Percentiles rank a stretch among this genome's conserved stretches.
Evolutionary conservation across 306 rosid genomes (phyloP).

Genomic region (Cucurbita pepo): DNA sequence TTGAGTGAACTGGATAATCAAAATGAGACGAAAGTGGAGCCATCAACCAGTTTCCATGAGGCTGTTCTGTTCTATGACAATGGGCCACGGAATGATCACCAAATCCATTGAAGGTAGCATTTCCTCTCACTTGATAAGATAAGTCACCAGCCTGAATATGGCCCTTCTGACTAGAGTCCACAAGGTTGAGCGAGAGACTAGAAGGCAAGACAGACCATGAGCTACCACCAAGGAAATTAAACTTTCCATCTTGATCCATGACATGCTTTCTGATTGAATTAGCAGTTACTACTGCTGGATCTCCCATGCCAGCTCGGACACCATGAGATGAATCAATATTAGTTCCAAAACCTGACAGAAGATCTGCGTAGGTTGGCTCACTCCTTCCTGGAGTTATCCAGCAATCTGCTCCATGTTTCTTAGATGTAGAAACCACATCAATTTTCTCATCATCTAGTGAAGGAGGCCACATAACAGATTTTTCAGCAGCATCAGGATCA

Average conservation of each 20-base stretch:
- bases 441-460: slow-evolving; percentile 48
- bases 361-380: slow-evolving; percentile 61
- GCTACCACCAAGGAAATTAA: slow-evolving; percentile 19
- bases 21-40: slow-evolving; percentile 45
- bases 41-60: slow-evolving; percentile 51
- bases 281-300: slow-evolving; percentile 23
- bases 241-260: slow-evolving; percentile 49
- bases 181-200: slow-evolving; percentile 36
- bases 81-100: slow-evolving; percentile 35
- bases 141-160: slow-evolving; percentile 32
- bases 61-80: slow-evolving; percentile 42
- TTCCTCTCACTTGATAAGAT: slow-evolving; percentile 32
- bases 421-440: slow-evolving; percentile 45
- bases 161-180: slow-evolving; percentile 40
- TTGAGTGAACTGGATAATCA: slow-evolving; percentile 29
- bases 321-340: slow-evolving; percentile 27
- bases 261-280: slow-evolving; percentile 31
- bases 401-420: slow-evolving; percentile 42
- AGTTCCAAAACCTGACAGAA: slow-evolving; percentile 63
- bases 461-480: slow-evolving; percentile 45
- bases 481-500: slow-evolving; percentile 43
- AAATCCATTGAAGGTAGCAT: slow-evolving; percentile 29
- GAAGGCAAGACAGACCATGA: slow-evolving; percentile 48
- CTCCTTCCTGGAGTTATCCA: slow-evolving; percentile 55
- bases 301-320: slow-evolving; percentile 14